Evolutionary conservation across 306 rosid species (phyloP).

Genomic region (Pyrus betulifolia): DNA sequence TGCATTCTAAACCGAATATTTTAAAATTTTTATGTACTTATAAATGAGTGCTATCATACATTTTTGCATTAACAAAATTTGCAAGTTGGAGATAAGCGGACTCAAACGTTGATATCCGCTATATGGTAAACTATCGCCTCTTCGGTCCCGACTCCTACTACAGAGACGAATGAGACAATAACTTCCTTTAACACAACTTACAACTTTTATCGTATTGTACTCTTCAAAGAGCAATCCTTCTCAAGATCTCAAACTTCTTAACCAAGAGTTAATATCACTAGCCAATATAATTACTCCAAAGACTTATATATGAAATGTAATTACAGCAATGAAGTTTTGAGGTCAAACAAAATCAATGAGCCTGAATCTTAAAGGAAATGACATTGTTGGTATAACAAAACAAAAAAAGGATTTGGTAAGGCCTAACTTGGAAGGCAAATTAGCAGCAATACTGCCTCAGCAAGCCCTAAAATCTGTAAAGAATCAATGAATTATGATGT

Average conservation of each 20-base stretch:
- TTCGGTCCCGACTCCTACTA: not conserved
- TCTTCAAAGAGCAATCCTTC: not conserved
- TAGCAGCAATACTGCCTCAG: conserved; percentile 23
- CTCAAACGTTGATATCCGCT: not conserved
- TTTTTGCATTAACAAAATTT: too few relatives aligned
- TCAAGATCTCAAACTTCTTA: not conserved
- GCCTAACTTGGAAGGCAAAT: not conserved
- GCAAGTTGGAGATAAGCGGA: not conserved
- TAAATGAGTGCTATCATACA: too few relatives aligned
- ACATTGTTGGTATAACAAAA: conserved; percentile 18
- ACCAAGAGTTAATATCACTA: too few relatives aligned
- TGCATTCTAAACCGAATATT: not conserved
- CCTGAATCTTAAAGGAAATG: conserved; percentile 12
- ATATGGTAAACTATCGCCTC: not conserved
- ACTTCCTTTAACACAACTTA: not conserved
- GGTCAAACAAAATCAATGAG: conserved; percentile 17
- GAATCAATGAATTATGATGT: conserved; percentile 62
- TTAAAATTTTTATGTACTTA: too few relatives aligned
- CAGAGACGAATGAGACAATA: not conserved
- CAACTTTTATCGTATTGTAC: too few relatives aligned
- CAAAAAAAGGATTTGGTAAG: not conserved
- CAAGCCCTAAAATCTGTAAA: conserved; percentile 29
- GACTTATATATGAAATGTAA: not conserved
- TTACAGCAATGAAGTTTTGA: conserved; percentile 14
- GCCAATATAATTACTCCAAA: not conserved